Evolutionary conservation across 345 rosid genomes (phyloP), one percentile per base, ranked within the genome.

Genomic region (Alliaria petiolata): DNA sequence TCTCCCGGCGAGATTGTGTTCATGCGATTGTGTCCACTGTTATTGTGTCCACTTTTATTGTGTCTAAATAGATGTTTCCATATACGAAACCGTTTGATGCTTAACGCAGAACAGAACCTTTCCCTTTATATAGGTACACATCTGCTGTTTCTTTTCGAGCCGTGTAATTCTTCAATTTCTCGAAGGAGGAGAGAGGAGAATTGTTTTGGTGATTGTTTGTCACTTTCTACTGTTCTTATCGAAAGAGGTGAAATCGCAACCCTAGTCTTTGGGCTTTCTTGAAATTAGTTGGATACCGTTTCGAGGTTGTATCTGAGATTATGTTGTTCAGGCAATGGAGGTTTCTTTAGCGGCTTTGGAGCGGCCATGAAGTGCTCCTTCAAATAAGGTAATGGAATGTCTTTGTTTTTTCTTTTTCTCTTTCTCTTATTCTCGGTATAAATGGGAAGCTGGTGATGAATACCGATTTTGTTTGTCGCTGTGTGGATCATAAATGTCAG

Each of bases 271-370:
- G 16, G 49, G 43, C 1, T n/a, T 52, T 20, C 7, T 56, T 17
- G 30, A 47, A 30, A 17, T 54, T 35, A 36, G 33, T 14, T 74
- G 58, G 57, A 49, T 56, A 45, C 5, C 4, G 16, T 17, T 25
- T 25, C 42, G 38, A 61, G 67, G 25, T 3, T 76, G 75, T 70
- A 76, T 76, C 79, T 62, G 66, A 62, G 79, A 76, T 76, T 76
- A 76, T 76, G 79, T 75, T 38, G 19, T 69, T 56, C 67, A 64
- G 73, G 55, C 79, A 85, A 93, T 93, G 98, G 88, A 93, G 80
- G 84, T 81, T 86, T 79, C 98, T 69, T 65, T 86, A 80, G 87
- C 91, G 63, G 86, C 90, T 80, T 80, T 89, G 77, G 98, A 92
- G 83, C 91, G 95, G 69, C 88, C 91, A 4, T 83, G 93, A 66